Evolutionary conservation across 1,284 basidiomycete genomes (phyloP), one percentile per base, ranked within the genome.

Genomic region (Boletus sp.): DNA sequence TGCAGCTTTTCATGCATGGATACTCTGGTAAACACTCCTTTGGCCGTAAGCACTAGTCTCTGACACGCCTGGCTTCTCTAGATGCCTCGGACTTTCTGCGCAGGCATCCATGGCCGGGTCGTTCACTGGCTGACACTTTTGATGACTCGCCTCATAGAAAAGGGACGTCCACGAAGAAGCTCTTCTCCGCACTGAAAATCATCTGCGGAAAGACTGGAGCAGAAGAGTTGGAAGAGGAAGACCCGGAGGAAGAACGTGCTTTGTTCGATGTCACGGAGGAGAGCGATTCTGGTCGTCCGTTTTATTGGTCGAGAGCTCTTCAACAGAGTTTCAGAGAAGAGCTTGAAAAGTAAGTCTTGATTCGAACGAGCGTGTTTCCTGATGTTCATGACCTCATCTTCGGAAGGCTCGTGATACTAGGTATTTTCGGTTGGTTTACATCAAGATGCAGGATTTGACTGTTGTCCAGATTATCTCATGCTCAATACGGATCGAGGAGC

Each of bases 11-110:
- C 67, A 70, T 94, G 57, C 79, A 88, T 53, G 92, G 92, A 13
- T 95, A 80, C 60, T 78, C 82, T 69, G 88, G 89, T 81, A 58
- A 50, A 60, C 49, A 10, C 13, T 9, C 14, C 38, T 44, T 13
- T 14, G 3, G 27, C 33, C 25, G n/a, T 22, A 16, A 14, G 8
- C 38, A 34, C 36, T 7, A 7, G 8, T 29, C 33, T 12, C 23
- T 37, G 34, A 47, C 26, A 27, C 32, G 8, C 8, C 45, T 30
- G 9, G 3, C 2, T 40, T 41, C 13, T 7, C 51, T 39, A 87
- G 93, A 94, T 66, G 89, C 90, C 0, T 90, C 89, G 5, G 87
- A 90, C 49, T 94, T 94, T 57, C 74, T 96, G 47, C 78, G 87
- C 36, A 83, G 81, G 57, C 80, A 95, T 61, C 91, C 93, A 2